Evolutionary conservation across 2,329 filamentous ascomycete genomes (phyloP).

Genomic region (Golovinomyces cichoracearum): DNA sequence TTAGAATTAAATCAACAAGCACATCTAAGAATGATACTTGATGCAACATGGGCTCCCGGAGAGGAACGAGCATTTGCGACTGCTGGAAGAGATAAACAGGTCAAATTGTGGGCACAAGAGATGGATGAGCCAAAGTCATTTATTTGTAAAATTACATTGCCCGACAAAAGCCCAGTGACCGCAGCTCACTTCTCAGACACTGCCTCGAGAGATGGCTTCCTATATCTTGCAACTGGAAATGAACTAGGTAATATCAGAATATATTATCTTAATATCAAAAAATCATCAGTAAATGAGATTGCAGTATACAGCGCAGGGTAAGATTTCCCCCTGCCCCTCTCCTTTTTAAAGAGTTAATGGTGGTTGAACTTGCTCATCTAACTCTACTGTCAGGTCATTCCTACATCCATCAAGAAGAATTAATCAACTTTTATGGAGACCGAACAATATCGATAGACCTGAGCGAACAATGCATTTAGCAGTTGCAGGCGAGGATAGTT

Average conservation of each 20-base stretch:
- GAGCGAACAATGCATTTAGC: slow-evolving; percentile 9
- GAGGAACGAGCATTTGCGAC: slow-evolving; percentile 42
- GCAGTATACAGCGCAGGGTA: slow-evolving; percentile 7
- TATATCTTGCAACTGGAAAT: slow-evolving; percentile 27
- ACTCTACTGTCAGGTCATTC: slow-evolving; percentile 20
- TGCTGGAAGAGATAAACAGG: slow-evolving; percentile 65
- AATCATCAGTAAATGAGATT: slow-evolving; percentile 12
- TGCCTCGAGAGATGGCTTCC: slow-evolving; percentile 6
- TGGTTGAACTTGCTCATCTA: no score
- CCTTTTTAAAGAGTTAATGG: no score
- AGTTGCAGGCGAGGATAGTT: slow-evolving; percentile 28
- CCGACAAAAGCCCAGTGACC: slow-evolving; percentile 36
- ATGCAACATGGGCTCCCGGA: slow-evolving; percentile 49
- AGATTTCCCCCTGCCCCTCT: background rate
- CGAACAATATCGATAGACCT: slow-evolving; percentile 12
- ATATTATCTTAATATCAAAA: slow-evolving; percentile 7
- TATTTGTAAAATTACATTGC: slow-evolving; percentile 20
- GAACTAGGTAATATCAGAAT: slow-evolving; percentile 19
- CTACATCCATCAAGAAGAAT: slow-evolving; percentile 17
- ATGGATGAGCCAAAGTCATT: slow-evolving; percentile 7
- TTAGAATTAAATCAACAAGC: slow-evolving; percentile 51
- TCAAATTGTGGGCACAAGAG: slow-evolving; percentile 38
- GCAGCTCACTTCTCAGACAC: slow-evolving; percentile 38
- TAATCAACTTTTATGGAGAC: slow-evolving; percentile 41
- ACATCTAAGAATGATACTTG: slow-evolving; percentile 77